Evolutionary conservation across 106 monocot genomes (phyloP), one percentile per base, ranked within the genome.

Genomic region (Dendrobium nobile): DNA sequence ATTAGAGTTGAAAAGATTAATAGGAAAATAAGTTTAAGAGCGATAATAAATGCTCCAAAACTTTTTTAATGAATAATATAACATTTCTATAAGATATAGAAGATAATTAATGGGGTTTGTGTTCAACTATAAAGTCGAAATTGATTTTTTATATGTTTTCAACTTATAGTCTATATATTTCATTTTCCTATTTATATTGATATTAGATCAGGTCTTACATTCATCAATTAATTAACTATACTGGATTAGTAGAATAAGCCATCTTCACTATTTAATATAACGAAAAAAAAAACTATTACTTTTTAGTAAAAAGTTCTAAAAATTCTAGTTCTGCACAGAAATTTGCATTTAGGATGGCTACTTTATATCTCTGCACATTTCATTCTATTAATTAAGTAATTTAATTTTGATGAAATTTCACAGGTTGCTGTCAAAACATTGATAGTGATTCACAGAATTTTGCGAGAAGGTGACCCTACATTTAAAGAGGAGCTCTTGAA

Each of bases 401-500:
- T 78, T 5, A 16, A 37, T 40, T 33, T 40, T 78, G 54, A 47
- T 84, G 78, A 70, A 72, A 80, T 75, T 76, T 67, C 19, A 67
- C 85, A 87, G 92, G 92, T 92, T 82, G 89, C 92, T 16, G 77
- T 89, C 67, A 92, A 92, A 84, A 84, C 87, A 76, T 86, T 89
- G 74, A 78, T 92, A 65, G 89, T 92, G 28, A 82, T 92, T 80
- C 92, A 92, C 51, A 84, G 89, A 74, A 85, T 85, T 59, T 76
- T 92, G 43, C 83, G 89, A 82, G 92, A 92, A 76, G 92, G 89
- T 59, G 89, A 92, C 78, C 89, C 92, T 56, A 89, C 89, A 70
- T 92, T 92, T 72, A 83, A 85, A 72, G 92, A 89, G 67, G 92
- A 89, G 82, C 58, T 92, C 40, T 47, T 92, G 75, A 86, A 78